Evolutionary conservation across 2,329 filamentous ascomycete species (phyloP), one percentile per base, ranked within the genome.

Genomic region (Coleophoma cylindrospora): DNA sequence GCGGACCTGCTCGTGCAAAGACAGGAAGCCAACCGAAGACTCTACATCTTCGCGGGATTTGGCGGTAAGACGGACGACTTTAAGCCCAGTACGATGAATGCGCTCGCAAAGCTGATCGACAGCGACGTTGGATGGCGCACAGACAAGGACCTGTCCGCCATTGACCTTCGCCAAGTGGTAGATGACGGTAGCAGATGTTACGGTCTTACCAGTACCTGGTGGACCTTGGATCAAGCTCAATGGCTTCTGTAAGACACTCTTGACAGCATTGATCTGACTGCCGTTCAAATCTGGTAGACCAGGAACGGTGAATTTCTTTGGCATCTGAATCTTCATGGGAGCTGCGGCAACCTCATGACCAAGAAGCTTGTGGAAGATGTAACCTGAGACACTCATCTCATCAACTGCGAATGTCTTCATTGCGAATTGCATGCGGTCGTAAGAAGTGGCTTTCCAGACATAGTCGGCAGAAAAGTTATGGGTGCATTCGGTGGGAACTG

Each of bases 321-420:
- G 94, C 68, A 97, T 81, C 61, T 89, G 87, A 27, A 90, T 91
- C 76, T 96, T 97, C 86, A 96, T 94, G 6, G 92, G 91, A 47
- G 91, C 91, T 37, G 92, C 84, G 27, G 91, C 90, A 52, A 97
- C 94, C 66, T 97, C 92, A 64, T 97, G 91, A 48, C 94, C 94
- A 33, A 99, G 82, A 19, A 99, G 80, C 58, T 94, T 94, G 68
- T 99, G 94, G 74, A 97, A 99, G 57, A 99, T 96, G 71, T 96
- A 99, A 36, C 94, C 94, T 19, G 94, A 97, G 40, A 99, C 92
- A 64, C 91, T 96, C 87, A 95, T 89, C 69, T 99, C 94, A 61
- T 99, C 92, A 41, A 97, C 84, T 6, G 94, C 94, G 66, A 99
- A 99, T 0, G 90, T 97, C 77, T 96, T 97, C 92, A 99, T 97